phyloP scores from a whole-genome alignment of 768 basidiomycete genomes.

The Naganishia vishniacii region DNA sequence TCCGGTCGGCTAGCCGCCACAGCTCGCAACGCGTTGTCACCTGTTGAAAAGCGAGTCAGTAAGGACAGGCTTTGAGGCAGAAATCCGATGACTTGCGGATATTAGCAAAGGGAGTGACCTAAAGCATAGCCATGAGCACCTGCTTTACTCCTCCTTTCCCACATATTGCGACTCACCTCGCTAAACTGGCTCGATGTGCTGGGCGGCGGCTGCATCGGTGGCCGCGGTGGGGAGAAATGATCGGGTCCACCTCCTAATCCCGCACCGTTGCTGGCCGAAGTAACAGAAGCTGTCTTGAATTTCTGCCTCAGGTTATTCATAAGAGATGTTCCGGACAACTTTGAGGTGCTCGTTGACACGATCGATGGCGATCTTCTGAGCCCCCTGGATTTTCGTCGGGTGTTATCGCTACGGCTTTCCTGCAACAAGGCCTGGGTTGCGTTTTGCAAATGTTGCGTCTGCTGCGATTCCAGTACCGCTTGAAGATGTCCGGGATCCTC shows the following conservation, averaged over 20 bases:
- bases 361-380: constrained; percentile 8
- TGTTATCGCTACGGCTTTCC: constrained; percentile 2
- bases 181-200: not conserved
- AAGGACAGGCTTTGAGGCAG: not conserved
- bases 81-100: constrained; percentile 33
- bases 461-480: constrained; percentile 26
- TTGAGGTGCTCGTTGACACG: not conserved
- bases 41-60: constrained; percentile 1
- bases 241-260: not conserved
- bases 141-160: too few relatives aligned
- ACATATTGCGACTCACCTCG: constrained; percentile 18
- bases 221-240: not conserved
- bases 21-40: constrained; percentile 40
- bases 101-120: constrained; percentile 28
- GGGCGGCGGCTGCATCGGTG: not conserved
- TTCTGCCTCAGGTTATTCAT: constrained; percentile 21
- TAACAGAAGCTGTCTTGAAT: constrained; percentile 5
- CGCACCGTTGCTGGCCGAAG: not conserved
- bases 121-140: not conserved
- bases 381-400: not conserved
- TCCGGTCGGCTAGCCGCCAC: constrained; percentile 48
- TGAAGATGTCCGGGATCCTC: constrained; percentile 30
- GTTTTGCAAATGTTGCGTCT: constrained; percentile 31
- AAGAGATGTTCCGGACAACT: constrained; percentile 16
- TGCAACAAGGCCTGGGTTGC: constrained; percentile 31